phyloP scores from a whole-genome alignment of 129 eudicot genomes.

The Mikania micrantha region DNA sequence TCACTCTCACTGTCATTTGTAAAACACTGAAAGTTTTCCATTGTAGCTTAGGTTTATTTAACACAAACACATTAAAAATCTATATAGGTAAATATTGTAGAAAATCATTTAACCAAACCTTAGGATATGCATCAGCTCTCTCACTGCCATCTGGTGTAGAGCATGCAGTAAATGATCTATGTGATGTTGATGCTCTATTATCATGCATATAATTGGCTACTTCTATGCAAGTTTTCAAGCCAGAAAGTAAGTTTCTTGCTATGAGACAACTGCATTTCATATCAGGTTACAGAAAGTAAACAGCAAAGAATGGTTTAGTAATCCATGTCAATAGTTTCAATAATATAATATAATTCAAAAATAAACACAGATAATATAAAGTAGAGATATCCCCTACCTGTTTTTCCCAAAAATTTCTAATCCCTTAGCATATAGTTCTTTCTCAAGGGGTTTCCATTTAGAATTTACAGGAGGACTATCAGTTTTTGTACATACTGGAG shows the following conservation, averaged over 20 bases:
- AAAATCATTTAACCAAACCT: conserved; percentile 31
- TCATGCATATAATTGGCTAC: conserved; percentile 67
- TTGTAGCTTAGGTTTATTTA: neutral
- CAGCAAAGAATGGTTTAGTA: conserved; percentile 5
- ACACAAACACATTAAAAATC: neutral
- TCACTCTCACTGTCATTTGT: no score
- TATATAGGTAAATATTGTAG: neutral
- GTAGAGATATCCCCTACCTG: conserved; percentile 43
- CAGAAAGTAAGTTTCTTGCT: conserved; percentile 80
- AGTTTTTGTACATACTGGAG: conserved; percentile 12
- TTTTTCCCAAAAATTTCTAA: conserved; percentile 93
- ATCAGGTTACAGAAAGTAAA: conserved; percentile 16
- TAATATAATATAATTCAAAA: neutral
- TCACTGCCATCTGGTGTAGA: conserved; percentile 42
- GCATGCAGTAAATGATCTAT: conserved; percentile 33
- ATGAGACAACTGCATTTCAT: conserved; percentile 73
- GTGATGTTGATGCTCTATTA: conserved; percentile 43
- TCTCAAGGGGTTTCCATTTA: conserved; percentile 88
- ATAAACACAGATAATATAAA: neutral
- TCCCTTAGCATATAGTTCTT: conserved; percentile 81
- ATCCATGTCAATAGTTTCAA: conserved; percentile 6
- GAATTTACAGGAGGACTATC: conserved; percentile 4
- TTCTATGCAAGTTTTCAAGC: conserved; percentile 89
- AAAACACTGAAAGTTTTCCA: conserved; percentile 3
- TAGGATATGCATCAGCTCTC: conserved; percentile 44